Conservation (phyloP, 129 eudicot species). For the Glebionis coronaria region DNA sequence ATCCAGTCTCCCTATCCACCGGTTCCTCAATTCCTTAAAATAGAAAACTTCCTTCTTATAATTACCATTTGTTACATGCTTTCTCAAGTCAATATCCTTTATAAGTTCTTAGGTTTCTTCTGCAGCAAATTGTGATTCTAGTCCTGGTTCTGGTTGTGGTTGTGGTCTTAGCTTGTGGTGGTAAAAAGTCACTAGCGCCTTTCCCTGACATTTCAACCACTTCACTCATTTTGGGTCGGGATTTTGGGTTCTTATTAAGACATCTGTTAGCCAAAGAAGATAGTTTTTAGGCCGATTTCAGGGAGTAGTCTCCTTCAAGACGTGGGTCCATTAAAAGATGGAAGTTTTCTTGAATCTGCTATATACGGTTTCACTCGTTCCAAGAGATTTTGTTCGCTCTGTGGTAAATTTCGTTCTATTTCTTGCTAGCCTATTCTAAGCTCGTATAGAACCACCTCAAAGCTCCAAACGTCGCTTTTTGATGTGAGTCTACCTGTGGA, state of each 20-base stretch:
- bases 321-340: slow-evolving; percentile 67
- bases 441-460: slow-evolving; percentile 87
- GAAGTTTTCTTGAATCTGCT: slow-evolving; percentile 71
- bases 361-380: slow-evolving; percentile 84
- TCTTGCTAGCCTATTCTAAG: slow-evolving; percentile 85
- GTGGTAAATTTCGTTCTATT: slow-evolving; percentile 77
- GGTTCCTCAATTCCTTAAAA: slow-evolving; percentile 60
- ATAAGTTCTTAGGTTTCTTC: slow-evolving; percentile 33
- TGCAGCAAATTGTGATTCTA: slow-evolving; percentile 8
- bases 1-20: slow-evolving; percentile 70
- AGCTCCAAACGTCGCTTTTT: slow-evolving; percentile 94
- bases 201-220: slow-evolving; percentile 60
- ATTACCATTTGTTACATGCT: slow-evolving; percentile 35
- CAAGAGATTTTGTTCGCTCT: slow-evolving; percentile 76
- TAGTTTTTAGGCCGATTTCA: slow-evolving; percentile 69
- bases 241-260: slow-evolving; percentile 64
- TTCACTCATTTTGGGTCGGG: slow-evolving; percentile 87
- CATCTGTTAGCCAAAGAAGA: slow-evolving; percentile 79
- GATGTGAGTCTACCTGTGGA: slow-evolving; percentile 76
- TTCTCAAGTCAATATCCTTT: slow-evolving; percentile 32
- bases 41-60: slow-evolving; percentile 48
- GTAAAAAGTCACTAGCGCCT: slow-evolving; percentile 45
- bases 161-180: slow-evolving; percentile 24
- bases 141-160: background rate
- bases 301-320: slow-evolving; percentile 58